Base-by-base conservation (phyloP, 495 filamentous ascomycete species). In the Jackrogersella multiformis region DNA sequence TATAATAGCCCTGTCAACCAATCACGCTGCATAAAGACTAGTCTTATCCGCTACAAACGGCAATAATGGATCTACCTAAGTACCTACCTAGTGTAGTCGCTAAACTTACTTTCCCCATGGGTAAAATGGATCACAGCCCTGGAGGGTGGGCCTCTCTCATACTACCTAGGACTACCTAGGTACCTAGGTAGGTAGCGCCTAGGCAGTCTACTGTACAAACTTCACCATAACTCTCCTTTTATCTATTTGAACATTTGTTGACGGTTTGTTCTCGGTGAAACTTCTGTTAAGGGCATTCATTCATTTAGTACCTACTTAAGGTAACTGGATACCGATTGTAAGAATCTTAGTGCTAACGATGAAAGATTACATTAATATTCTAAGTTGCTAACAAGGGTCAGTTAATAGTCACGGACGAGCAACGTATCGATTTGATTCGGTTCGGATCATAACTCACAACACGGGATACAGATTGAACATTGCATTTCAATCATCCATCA, bases 31-130 rank as follows among this genome's bases (percentile, higher is more conserved):
- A 3, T 9, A 13, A 35, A n/a, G 2, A 26, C 38, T 16, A 35
- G 42, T 18, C 4, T n/a, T 48, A 35, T 32, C 53, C 56, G 48
- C 71, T 65, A 61, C 68, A 73, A 73, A 71, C 64, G 61, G 71
- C 30, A 73, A 71, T 73, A 10, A n/a, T n/a, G n/a, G n/a, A n/a
- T n/a, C n/a, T n/a, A n/a, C n/a, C n/a, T n/a, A n/a, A n/a, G n/a
- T n/a, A n/a, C n/a, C n/a, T n/a, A n/a, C n/a, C n/a, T n/a, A n/a
- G 51, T 57, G 30, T 66, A 32, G 30, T 55, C 35, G 56, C 55
- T 49, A 9, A 42, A 39, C 44, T 20, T 62, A 26, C 2, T 0
- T 52, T 59, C 56, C 51, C 48, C 48, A 54, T 21, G 55, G 60
- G 46, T 26, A 10, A n/a, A 30, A 41, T 4, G 13, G 39, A 1